Conservation (phyloP, 2,329 filamentous ascomycete species). For the Fusarium odoratissimum region DNA sequence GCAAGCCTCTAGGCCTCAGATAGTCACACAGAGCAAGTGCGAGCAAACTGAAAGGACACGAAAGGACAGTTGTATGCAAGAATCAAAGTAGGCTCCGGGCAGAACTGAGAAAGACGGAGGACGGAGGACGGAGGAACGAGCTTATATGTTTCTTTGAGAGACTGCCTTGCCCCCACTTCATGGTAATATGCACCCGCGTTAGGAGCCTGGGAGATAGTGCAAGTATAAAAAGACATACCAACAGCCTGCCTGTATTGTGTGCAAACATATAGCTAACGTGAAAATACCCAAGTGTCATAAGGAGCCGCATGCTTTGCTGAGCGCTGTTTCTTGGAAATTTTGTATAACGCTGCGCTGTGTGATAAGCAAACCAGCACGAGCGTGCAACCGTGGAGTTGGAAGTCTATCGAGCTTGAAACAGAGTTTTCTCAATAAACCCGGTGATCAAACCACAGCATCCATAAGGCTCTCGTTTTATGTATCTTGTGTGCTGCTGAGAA, state of each 20-base stretch:
- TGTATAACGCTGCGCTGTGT: not conserved
- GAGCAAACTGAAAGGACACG: not conserved
- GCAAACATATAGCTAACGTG: not conserved
- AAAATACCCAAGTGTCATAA: not conserved
- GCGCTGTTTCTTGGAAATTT: not conserved
- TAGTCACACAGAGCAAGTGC: not conserved
- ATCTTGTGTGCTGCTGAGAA: not conserved
- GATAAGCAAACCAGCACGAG: not conserved
- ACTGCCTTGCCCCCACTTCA: not conserved
- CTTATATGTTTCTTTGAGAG: not conserved
- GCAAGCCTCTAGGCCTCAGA: not conserved
- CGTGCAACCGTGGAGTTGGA: not conserved
- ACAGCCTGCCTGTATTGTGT: not conserved
- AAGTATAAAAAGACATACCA: not conserved
- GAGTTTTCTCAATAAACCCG: not conserved
- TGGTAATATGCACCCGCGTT: not conserved
- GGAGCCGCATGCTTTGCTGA: not conserved
- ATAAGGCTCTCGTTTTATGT: not conserved
- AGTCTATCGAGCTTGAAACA: not conserved
- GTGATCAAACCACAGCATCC: not conserved
- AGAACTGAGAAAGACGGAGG: not conserved
- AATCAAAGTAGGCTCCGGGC: not conserved
- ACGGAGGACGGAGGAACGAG: not conserved
- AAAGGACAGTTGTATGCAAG: not conserved
- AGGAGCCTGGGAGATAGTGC: not conserved